phyloP scores from a whole-genome alignment of 805 yeast species.

The Suhomyces sp. region DNA sequence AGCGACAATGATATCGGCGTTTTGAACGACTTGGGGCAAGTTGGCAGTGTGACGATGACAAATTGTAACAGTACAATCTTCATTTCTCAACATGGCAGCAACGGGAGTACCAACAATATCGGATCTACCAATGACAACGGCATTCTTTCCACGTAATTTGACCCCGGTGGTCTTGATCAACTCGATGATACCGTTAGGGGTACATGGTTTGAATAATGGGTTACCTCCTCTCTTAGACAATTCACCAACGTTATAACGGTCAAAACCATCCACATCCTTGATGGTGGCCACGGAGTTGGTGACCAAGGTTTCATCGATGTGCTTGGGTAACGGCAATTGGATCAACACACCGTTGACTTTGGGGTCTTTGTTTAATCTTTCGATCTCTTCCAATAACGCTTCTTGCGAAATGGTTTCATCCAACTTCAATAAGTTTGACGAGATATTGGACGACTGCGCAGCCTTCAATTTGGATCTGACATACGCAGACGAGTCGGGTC shows the following conservation, averaged over 20 bases:
- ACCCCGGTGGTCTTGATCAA: constrained; percentile 70
- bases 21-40: constrained; percentile 52
- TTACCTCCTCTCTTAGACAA: constrained; percentile 80
- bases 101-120: constrained; percentile 97
- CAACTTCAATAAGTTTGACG: constrained; percentile 63
- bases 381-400: constrained; percentile 58
- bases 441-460: constrained; percentile 77
- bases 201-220: constrained; percentile 87
- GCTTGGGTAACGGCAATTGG: constrained; percentile 86
- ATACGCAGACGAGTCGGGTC: constrained; percentile 90
- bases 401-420: constrained; percentile 61
- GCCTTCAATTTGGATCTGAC: constrained; percentile 91
- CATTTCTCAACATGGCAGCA: constrained; percentile 73
- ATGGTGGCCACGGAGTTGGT: constrained; percentile 78
- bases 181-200: constrained; percentile 90
- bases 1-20: constrained; percentile 75
- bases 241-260: constrained; percentile 85
- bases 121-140: constrained; percentile 91
- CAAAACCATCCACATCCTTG: constrained; percentile 96
- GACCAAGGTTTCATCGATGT: constrained; percentile 72
- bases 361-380: constrained; percentile 67
- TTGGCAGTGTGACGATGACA: constrained; percentile 74
- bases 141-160: constrained; percentile 70
- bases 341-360: constrained; percentile 82
- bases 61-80: constrained; percentile 85